Evolutionary conservation across 163 green algal species (phyloP), one percentile per base, ranked within the genome.

Genomic region (Trebouxia gelatinosa): DNA sequence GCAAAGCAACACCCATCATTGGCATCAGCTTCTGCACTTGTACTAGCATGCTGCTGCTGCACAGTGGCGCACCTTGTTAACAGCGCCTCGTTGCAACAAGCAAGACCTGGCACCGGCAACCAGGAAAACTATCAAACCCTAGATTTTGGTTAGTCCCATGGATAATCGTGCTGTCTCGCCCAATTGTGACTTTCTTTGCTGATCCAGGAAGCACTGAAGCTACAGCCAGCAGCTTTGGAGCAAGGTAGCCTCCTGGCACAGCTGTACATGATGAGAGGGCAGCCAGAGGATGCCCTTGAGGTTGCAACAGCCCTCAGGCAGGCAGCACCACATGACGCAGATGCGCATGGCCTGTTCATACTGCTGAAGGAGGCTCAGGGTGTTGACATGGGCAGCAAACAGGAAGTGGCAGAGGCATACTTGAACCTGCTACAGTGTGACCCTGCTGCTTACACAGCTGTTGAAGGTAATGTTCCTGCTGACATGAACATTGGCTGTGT

Each of bases 191-290:
- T n/a, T n/a, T n/a, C n/a, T n/a, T n/a, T n/a, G n/a, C n/a, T 72
- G 35, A 3, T 35, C 4, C 35, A 72, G 64, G 64, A 34, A 29
- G 64, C 64, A 6, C 35, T 72, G 64, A 43, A n/a, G 6, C 23
- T 72, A 9, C 37, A 72, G 5, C 35, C 64, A 16, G n/a, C 6
- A 11, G 64, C 64, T 37, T 35, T 72, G 5, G 3, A 19, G 2
- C 35, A 72, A 37, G 64, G 21, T 11, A 54, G 64, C 19, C 35
- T 72, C 5, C 37, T 72, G 2, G 37, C 64, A 13, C 64, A 72
- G 64, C 37, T 72, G 21, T 72, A 72, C 64, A 72, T 72, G 64
- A 51, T 72, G 35, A 37, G 21, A 72, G 64, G 64, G 64, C 64
- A 50, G 35, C 64, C 64, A 0, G 3, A 51, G 23, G 64, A 72